Evolutionary conservation across 2,329 filamentous ascomycete genomes (phyloP), one percentile per base, ranked within the genome.

Genomic region (Pseudogymnoascus verrucosus): DNA sequence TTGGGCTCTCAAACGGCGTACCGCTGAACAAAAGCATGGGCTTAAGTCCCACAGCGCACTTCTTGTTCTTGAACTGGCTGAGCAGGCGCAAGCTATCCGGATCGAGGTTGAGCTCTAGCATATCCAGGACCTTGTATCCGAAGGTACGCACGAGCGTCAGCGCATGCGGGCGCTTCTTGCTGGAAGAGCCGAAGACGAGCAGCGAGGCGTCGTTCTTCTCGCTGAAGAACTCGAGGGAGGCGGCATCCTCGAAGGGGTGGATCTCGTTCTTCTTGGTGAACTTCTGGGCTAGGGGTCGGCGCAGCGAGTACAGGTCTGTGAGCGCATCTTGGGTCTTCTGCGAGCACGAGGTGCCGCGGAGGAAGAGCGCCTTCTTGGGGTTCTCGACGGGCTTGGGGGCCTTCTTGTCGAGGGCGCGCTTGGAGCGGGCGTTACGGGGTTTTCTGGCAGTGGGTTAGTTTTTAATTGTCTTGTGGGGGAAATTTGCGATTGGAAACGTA

Each of bases 191-290:
- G 71, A 96, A 96, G 68, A 95, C 83, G 68, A 97, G 83, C 59
- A 97, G 80, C 54, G 87, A 89, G 72, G 90, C 88, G 76, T 99
- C 95, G 78, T 99, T 99, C 81, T 98, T 99, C 74, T 93, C 88
- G 67, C 89, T 89, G 80, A 99, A 93, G 80, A 99, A 99, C 78
- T 97, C 91, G 69, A 98, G 84, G 62, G 89, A 93, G 28, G 88
- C 82, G 67, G 89, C 80, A 75, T 96, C 92, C 76, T 97, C 93
- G 76, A 99, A 99, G 1, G 95, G 95, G 76, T 95, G 92, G 71
- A 96, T 89, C 69, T 87, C 83, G 77, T 99, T 99, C 81, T 98
- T 98, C 84, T 98, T 99, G 77, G 87, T 90, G 80, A 99, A 96
- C 69, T 93, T 92, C 76, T 96, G 89, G 68, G 88, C 88, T 66